Conservation (phyloP, 169 alveolate genomes). For the Eimeria nieschulzi region DNA sequence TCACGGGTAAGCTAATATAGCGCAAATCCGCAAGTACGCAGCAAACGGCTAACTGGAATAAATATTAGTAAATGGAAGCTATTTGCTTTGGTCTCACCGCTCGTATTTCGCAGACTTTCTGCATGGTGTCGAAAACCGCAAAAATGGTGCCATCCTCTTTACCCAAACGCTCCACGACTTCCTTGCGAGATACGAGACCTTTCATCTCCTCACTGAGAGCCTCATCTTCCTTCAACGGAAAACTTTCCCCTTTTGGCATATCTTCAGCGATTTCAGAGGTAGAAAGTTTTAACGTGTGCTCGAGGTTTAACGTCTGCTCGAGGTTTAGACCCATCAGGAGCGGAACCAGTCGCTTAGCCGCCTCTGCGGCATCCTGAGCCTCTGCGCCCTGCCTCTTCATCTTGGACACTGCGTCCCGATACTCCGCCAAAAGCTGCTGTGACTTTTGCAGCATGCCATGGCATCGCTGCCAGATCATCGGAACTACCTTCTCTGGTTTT, state of each 20-base stretch:
- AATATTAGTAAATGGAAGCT: too few relatives aligned
- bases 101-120: conserved; percentile 48
- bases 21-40: too few relatives aligned
- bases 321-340: conserved; percentile 1
- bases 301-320: neutral
- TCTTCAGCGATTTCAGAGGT: neutral
- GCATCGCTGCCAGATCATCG: conserved; percentile 48
- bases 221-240: neutral
- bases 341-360: neutral
- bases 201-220: conserved; percentile 12
- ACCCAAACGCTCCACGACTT: conserved; percentile 54
- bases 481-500: neutral
- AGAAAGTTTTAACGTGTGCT: conserved; percentile 11
- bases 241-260: neutral
- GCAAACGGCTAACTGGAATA: too few relatives aligned
- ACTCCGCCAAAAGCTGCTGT: neutral
- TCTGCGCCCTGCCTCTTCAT: neutral
- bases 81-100: conserved; percentile 12
- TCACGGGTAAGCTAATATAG: too few relatives aligned
- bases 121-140: conserved; percentile 36
- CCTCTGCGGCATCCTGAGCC: neutral
- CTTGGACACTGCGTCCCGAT: conserved; percentile 30
- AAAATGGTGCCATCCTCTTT: conserved; percentile 36
- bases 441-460: neutral
- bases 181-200: neutral